Conservation (phyloP, 2,329 filamentous ascomycete genomes). For the Trichoderma atrobrunneum region DNA sequence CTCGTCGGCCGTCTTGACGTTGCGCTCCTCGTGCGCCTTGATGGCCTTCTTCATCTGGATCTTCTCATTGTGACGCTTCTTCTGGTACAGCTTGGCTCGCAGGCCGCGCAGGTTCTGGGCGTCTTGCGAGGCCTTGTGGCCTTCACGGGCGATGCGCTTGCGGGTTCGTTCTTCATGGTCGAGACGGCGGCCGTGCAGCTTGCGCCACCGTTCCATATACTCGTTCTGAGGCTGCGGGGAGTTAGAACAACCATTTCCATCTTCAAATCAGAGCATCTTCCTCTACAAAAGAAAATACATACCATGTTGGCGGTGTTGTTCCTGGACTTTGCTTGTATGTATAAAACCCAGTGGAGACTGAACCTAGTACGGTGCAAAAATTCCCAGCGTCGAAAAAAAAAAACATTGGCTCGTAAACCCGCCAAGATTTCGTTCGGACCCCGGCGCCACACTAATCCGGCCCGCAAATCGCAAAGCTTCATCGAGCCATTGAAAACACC, state of each 20-base stretch:
- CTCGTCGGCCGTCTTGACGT: slow-evolving; percentile 82
- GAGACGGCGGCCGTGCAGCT: slow-evolving; percentile 51
- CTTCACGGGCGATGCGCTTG: slow-evolving; percentile 84
- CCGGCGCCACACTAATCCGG: slow-evolving; percentile 38
- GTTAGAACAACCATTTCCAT: slow-evolving; percentile 23
- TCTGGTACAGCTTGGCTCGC: slow-evolving; percentile 86
- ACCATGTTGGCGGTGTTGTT: slow-evolving; percentile 32
- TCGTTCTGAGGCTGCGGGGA: slow-evolving; percentile 70
- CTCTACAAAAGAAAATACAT: slow-evolving; percentile 20
- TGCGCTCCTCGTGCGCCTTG: slow-evolving; percentile 91
- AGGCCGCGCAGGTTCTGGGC: slow-evolving; percentile 92
- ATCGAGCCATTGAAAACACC: slow-evolving; percentile 8
- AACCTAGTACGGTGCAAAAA: slow-evolving; percentile 26
- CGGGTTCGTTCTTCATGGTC: slow-evolving; percentile 87
- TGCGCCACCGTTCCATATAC: slow-evolving; percentile 72
- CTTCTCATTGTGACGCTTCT: slow-evolving; percentile 96
- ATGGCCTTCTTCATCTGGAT: slow-evolving; percentile 96
- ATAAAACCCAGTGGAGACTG: background rate
- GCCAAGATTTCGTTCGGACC: slow-evolving; percentile 26
- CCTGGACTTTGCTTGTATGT: slow-evolving; percentile 15
- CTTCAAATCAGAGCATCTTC: background rate
- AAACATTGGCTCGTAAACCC: slow-evolving; percentile 22
- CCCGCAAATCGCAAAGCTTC: slow-evolving; percentile 15
- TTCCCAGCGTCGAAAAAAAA: slow-evolving; percentile 21
- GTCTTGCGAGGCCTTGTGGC: slow-evolving; percentile 82